phyloP scores from a whole-genome alignment of 306 rosid genomes.

The Macrotyloma uniflorum region DNA sequence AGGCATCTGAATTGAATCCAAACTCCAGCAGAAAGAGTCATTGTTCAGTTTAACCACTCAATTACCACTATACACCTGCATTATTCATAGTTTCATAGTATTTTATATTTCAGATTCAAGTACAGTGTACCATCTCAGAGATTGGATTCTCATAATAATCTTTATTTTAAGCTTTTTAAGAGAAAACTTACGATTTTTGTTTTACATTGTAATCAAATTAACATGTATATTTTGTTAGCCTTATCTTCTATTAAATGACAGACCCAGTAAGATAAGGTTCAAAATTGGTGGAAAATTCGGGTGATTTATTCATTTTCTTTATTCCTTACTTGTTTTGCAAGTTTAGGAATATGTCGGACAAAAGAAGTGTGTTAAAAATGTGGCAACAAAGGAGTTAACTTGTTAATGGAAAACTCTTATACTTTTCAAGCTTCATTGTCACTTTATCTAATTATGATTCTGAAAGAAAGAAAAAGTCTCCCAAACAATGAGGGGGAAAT shows the following conservation, averaged over 20 bases:
- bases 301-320: slow-evolving; percentile 13
- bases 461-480: background rate
- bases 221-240: background rate
- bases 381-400: slow-evolving; percentile 31
- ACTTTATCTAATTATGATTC: slow-evolving; percentile 28
- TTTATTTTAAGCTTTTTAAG: no score
- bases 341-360: slow-evolving; percentile 43
- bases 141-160: no score
- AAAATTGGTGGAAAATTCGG: slow-evolving; percentile 19
- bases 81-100: no score
- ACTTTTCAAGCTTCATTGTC: slow-evolving; percentile 27
- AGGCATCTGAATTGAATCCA: slow-evolving; percentile 38
- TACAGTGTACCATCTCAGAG: no score
- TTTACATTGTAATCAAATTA: background rate
- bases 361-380: slow-evolving; percentile 25
- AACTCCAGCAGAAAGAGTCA: slow-evolving; percentile 10
- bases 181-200: no score
- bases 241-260: background rate
- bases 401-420: slow-evolving; percentile 27
- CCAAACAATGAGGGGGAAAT: background rate
- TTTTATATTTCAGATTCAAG: no score
- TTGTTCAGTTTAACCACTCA: background rate
- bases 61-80: background rate
- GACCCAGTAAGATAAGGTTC: slow-evolving; percentile 23
- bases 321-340: slow-evolving; percentile 47